Base-by-base conservation (phyloP, 202 grass and related monocot species). In the Digitaria exilis region DNA sequence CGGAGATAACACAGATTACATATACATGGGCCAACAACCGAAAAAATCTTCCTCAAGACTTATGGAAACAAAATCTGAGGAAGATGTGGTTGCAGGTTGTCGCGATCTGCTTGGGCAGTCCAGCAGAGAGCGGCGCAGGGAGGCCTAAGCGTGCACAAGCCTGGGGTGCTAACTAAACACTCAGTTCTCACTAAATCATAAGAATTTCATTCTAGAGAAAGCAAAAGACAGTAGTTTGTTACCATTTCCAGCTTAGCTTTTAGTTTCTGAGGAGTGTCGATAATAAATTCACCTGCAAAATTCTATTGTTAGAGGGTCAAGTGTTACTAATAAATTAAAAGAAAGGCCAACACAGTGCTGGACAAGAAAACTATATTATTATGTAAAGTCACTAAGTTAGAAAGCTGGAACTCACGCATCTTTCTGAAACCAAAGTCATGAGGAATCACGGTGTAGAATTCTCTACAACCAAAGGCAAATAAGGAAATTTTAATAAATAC, bases 381-480 rank as follows among this genome's bases (percentile, higher is more conserved):
- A 34, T 75, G 68, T 13, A 30, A 85, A 44, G 2, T 17, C 18
- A 77, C 1, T 29, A 78, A 79, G 69, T 32, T 84, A 58, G 64
- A 84, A 79, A 80, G 69, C 80, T 79, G 39, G 77, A 65, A 88
- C 96, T 87, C 81, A 98, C 90, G 7, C 96, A 98, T 98, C 63
- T 89, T 98, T 87, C 56, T 95, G 65, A 93, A 98, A 77, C 96
- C 96, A 61, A 98, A 95, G 82, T 98, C 96, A 93, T 98, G 96
- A 88, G 96, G 96, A 72, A 98, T 98, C 80, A 98, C 91, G 5
- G 90, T 98, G 84, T 90, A 90, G 84, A 90, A 90, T 87, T 90
- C 84, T 71, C 88, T 90, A 76, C 69, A 65, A 69, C 8, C 51
- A 74, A 32, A 73, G 41, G 66, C 12, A 83, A 74, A 75, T 68